Base-by-base conservation (phyloP, 176 grass and related monocot genomes). In the Tillandsia fasciculata region DNA sequence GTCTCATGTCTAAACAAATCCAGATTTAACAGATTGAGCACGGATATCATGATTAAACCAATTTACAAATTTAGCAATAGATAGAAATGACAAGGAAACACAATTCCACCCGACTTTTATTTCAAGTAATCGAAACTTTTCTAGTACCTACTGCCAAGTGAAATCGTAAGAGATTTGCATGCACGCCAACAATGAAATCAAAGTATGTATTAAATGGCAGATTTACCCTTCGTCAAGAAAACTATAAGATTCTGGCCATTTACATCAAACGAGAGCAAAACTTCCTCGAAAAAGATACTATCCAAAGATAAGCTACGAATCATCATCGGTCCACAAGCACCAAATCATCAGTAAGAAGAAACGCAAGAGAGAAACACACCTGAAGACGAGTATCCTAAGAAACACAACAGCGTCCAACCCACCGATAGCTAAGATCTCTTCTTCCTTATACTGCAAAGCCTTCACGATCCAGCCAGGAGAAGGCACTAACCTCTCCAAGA, bases 361-460 rank as follows among this genome's bases (percentile, higher is more conserved):
- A 58, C 77, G 20, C 18, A 52, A 52, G 51, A 70, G 52, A 78
- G 57, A 9, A 24, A 66, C 3, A 20, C 48, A 97, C 94, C 93
- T 92, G 71, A 97, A 97, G 66, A 92, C 84, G 53, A 92, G 54
- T 63, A 92, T 82, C 79, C 86, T 83, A 74, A 87, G 78, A 74
- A 97, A 92, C 53, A 97, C 86, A 66, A 97, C 89, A 64, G 89
- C 93, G 87, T 97, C 93, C 58, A 97, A 65, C 17, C 93, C 89
- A 74, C 84, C 93, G 52, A 73, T 76, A 58, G 77, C 76, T 17
- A 97, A 65, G 63, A 97, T 70, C 57, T 90, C 93, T 58, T 97
- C 89, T 74, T 97, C 89, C 1, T 76, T 92, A 67, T 79, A 97
- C 51, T 85, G 82, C 71, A 89, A 70, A 71, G 86, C 90, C 77